A percentile compares a stretch with the other conserved stretches of the same genome.
These are phyloP conservation scores for Penicillium taxi DNA, from an alignment of 495 filamentous ascomycete genomes.

Conservation along the genomic window DNA sequence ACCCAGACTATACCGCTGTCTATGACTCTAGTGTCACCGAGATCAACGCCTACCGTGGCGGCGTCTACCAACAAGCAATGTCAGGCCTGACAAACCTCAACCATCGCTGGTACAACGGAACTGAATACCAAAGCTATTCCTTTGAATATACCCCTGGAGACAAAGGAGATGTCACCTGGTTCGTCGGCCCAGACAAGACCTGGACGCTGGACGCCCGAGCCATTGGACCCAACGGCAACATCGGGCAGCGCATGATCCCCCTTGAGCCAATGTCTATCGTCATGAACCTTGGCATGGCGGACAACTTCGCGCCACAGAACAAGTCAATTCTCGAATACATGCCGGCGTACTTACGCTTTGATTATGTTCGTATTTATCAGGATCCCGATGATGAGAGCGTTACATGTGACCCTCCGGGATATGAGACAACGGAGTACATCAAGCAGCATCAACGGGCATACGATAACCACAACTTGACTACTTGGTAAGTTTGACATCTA, in stretches of 20 bases:
- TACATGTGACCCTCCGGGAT: slow-evolving; percentile 65
- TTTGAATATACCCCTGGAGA: slow-evolving; percentile 66
- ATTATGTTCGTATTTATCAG: slow-evolving; percentile 73
- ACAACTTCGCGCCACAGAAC: slow-evolving; percentile 57
- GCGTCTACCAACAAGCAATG: slow-evolving; percentile 64
- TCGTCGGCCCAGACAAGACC: slow-evolving; percentile 55
- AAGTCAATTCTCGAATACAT: slow-evolving; percentile 46
- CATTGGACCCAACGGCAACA: slow-evolving; percentile 64
- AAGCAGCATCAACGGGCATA: slow-evolving; percentile 54
- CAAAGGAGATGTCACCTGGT: slow-evolving; percentile 57
- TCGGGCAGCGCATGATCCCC: slow-evolving; percentile 61
- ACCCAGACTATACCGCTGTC: slow-evolving; percentile 52
- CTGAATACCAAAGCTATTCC: slow-evolving; percentile 61
- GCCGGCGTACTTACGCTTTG: slow-evolving; percentile 63
- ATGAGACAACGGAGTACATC: slow-evolving; percentile 66
- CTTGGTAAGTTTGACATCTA: slow-evolving; percentile 24
- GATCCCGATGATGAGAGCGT: slow-evolving; percentile 49
- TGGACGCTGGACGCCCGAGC: slow-evolving; percentile 61
- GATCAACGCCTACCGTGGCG: slow-evolving; percentile 61
- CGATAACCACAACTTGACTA: slow-evolving; percentile 57
- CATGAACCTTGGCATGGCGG: slow-evolving; percentile 68
- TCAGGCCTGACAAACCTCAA: slow-evolving; percentile 66
- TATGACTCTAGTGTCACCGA: slow-evolving; percentile 51
- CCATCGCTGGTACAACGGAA: slow-evolving; percentile 69
- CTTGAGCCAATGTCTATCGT: slow-evolving; percentile 63